These are phyloP conservation scores for Neofusicoccum umdonicola DNA, from an alignment of 2,329 filamentous ascomycete species.

Conservation along the genomic window DNA sequence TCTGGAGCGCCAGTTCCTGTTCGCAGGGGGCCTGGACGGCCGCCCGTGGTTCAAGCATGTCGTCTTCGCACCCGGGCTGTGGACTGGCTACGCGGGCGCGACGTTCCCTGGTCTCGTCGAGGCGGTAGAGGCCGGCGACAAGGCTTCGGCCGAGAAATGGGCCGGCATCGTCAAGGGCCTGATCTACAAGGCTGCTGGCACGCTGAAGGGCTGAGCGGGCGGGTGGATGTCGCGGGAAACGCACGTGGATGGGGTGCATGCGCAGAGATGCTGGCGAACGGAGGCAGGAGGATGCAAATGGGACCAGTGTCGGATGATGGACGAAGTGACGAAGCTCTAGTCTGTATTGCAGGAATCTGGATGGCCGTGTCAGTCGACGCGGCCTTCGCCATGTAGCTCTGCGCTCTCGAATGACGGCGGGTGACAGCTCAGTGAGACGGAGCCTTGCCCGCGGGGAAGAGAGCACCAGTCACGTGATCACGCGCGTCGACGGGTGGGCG, in stretches of 20 bases:
- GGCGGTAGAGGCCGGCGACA: constrained; percentile 54
- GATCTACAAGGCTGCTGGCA: constrained; percentile 35
- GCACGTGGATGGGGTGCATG: background rate
- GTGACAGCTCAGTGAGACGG: no score
- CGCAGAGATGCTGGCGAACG: background rate
- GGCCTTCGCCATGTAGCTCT: background rate
- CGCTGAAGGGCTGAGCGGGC: constrained; percentile 24
- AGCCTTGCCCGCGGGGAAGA: no score
- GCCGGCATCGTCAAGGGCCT: constrained; percentile 38
- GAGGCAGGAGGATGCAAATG: no score
- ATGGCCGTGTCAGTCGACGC: no score
- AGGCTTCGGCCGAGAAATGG: constrained; percentile 40
- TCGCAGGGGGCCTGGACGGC: constrained; percentile 71
- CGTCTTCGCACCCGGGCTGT: constrained; percentile 85
- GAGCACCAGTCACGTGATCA: background rate
- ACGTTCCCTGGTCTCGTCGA: constrained; percentile 66
- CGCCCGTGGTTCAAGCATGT: constrained; percentile 92
- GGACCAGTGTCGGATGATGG: no score
- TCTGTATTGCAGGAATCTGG: no score
- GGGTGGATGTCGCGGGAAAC: background rate
- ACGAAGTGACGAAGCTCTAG: no score
- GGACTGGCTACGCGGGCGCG: constrained; percentile 84
- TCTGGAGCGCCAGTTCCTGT: constrained; percentile 78
- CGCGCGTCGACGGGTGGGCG: background rate
- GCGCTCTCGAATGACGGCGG: no score